Base-by-base conservation (phyloP, 768 basidiomycete genomes). In the Trametes cingulata region DNA sequence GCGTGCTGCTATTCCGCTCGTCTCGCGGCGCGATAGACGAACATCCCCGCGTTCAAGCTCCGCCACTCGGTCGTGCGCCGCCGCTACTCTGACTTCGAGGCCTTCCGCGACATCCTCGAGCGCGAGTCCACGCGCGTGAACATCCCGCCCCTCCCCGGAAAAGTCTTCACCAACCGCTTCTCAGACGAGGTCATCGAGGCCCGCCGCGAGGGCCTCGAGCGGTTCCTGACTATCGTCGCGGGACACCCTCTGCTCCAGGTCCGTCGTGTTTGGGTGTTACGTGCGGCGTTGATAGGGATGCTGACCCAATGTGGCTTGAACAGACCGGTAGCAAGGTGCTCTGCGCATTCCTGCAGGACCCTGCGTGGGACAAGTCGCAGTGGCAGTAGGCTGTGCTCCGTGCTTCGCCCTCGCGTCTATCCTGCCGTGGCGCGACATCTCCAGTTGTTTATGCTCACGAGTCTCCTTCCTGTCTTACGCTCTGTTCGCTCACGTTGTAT, bases 11-110 rank as follows among this genome's bases (percentile, higher is more conserved):
- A n/a, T n/a, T n/a, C n/a, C n/a, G n/a, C n/a, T n/a, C n/a, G n/a
- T n/a, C n/a, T n/a, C n/a, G n/a, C n/a, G n/a, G n/a, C 40, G 22
- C 46, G 45, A 17, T 64, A 97, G 95, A 98, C 97, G 67, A 98
- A 98, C 75, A 99, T 98, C 67, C 97, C 95, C 35, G 96, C 96
- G 0, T 99, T 99, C 82, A 97, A 98, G 73, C 83, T 98, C 42
- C 91, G 74, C 47, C 82, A 84, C 73, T 85, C 84, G 3, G 75
- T 82, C 42, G 85, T 87, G n/a, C 78, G 85, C 29, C 73, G 85
- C 42, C 81, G 85, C 43, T 87, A 87, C 70, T 84, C 81, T 12
- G 85, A 87, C 72, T 87, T 87, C 61, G 85, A 86, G 64, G 95
- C 96, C 1, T 99, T 99, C 81, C 87, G 95, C 50, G 96, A 99